Percentiles rank a stretch among this genome's conserved stretches.
Conservation (phyloP, 1,284 basidiomycete species). For the Agaricales sp. region DNA sequence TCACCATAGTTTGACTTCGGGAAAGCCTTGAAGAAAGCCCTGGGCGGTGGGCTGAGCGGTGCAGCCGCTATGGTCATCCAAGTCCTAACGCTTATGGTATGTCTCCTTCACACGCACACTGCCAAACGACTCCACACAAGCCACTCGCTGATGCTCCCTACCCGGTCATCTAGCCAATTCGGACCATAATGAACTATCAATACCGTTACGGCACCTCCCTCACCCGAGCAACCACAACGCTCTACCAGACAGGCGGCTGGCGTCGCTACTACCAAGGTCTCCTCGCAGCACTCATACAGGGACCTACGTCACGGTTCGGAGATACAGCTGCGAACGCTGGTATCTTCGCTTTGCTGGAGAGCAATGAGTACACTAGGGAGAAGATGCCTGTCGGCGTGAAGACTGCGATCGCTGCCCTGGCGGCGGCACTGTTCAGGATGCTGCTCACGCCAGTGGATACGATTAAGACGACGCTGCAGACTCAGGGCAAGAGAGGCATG, state of each 20-base stretch:
- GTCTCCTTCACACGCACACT: not conserved
- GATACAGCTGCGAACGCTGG: slow-evolving; percentile 84
- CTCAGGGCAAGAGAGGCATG: slow-evolving; percentile 66
- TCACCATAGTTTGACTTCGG: slow-evolving; percentile 62
- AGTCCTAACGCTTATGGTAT: slow-evolving; percentile 75
- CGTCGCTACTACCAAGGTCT: slow-evolving; percentile 79
- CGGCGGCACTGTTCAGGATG: slow-evolving; percentile 76
- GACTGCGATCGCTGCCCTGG: slow-evolving; percentile 60
- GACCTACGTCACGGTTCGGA: slow-evolving; percentile 71
- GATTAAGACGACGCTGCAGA: slow-evolving; percentile 86
- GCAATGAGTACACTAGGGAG: slow-evolving; percentile 51
- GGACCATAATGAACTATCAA: slow-evolving; percentile 91
- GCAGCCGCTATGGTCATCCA: slow-evolving; percentile 89
- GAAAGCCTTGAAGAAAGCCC: slow-evolving; percentile 65
- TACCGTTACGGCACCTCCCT: slow-evolving; percentile 74
- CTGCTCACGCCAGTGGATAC: slow-evolving; percentile 83
- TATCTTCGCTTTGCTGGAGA: slow-evolving; percentile 65
- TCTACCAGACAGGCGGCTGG: slow-evolving; percentile 74
- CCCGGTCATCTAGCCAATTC: slow-evolving; percentile 36
- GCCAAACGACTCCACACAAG: too few relatives aligned
- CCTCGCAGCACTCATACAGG: slow-evolving; percentile 71
- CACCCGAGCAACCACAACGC: slow-evolving; percentile 51
- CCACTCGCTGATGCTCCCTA: not conserved
- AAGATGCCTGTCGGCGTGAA: slow-evolving; percentile 52
- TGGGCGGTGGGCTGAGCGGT: slow-evolving; percentile 80